Conservation (phyloP, 345 rosid genomes). For the Lagerstroemia speciosa region DNA sequence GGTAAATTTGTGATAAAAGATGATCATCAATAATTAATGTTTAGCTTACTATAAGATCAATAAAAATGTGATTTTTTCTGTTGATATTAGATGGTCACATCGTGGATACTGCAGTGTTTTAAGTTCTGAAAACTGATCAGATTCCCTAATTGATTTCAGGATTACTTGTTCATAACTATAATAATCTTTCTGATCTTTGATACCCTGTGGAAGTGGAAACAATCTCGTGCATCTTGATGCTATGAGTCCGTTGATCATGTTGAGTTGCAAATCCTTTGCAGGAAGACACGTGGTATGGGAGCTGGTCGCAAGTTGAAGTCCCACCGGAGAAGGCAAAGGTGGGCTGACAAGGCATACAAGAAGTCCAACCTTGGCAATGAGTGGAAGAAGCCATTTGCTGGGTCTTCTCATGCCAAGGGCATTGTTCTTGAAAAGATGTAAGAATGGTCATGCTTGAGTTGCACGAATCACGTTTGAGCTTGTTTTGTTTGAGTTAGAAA, state of each 20-base stretch:
- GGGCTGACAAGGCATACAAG: constrained; percentile 91
- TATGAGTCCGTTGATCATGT: background rate
- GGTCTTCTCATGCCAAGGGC: constrained; percentile 77
- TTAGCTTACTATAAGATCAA: no score
- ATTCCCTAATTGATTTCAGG: background rate
- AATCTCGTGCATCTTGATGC: background rate
- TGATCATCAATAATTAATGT: no score
- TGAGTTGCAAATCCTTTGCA: constrained; percentile 10
- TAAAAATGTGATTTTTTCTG: no score
- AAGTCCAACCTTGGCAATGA: constrained; percentile 81
- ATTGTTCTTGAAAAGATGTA: constrained; percentile 78
- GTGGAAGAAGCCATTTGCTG: constrained; percentile 86
- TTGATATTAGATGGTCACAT: no score
- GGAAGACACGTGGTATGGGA: constrained; percentile 81
- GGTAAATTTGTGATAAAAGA: no score
- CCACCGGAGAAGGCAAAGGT: constrained; percentile 74
- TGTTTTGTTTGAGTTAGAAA: background rate
- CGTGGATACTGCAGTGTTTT: no score
- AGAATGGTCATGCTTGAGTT: background rate
- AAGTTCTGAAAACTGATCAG: background rate
- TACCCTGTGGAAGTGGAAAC: background rate
- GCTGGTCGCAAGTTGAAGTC: constrained; percentile 74
- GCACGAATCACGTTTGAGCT: background rate
- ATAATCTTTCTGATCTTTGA: background rate
- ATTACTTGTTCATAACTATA: background rate